phyloP scores from a whole-genome alignment of 1,284 basidiomycete species.

The Rhodofomes roseus region DNA sequence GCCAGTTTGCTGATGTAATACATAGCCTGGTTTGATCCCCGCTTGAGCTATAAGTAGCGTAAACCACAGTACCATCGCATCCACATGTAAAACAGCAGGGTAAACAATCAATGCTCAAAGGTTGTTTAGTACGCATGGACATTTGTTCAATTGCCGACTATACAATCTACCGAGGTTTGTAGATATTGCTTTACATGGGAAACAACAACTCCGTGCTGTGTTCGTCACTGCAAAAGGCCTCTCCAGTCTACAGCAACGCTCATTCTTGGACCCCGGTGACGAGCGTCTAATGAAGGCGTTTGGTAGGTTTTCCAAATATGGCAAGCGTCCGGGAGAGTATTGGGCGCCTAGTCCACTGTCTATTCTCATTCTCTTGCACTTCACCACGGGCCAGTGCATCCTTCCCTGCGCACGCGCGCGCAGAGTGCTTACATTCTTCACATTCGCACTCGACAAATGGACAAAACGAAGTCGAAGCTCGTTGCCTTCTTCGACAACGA shows the following conservation, averaged over 20 bases:
- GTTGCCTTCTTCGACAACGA: slow-evolving; percentile 79
- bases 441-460: slow-evolving; percentile 40
- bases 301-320: background rate
- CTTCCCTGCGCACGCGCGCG: no score
- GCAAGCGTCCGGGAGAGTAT: background rate
- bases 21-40: background rate
- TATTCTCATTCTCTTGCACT: no score
- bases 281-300: background rate
- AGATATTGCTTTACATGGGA: no score
- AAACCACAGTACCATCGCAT: no score
- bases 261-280: no score
- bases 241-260: no score
- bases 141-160: background rate
- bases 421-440: no score
- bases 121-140: background rate
- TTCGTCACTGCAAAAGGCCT: no score
- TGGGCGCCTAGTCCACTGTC: background rate
- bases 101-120: background rate
- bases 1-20: slow-evolving; percentile 57
- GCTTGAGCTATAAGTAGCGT: no score
- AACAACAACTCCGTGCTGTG: no score
- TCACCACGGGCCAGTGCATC: no score
- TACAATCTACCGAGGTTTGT: no score
- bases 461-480: slow-evolving; percentile 72
- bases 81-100: background rate